phyloP scores from a whole-genome alignment of 768 basidiomycete species.

The Leccinellum luteum region DNA sequence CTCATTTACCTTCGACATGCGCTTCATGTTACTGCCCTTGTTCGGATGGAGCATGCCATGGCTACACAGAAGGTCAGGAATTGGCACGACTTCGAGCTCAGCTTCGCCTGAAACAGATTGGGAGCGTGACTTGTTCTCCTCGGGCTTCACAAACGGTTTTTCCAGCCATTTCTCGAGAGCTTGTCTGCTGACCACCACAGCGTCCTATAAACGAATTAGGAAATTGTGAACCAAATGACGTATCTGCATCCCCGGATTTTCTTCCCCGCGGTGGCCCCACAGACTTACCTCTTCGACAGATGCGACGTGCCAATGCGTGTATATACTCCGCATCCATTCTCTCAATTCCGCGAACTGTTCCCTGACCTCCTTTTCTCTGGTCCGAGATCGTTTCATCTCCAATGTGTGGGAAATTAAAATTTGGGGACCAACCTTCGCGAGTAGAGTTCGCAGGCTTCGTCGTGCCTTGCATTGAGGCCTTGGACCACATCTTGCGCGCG shows the following conservation, averaged over 20 bases:
- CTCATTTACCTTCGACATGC: slow-evolving; percentile 51
- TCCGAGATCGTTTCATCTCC: slow-evolving; percentile 12
- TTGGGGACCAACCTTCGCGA: slow-evolving; percentile 41
- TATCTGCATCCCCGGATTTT: slow-evolving; percentile 4
- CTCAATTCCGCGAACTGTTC: slow-evolving; percentile 50
- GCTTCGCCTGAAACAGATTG: slow-evolving; percentile 15
- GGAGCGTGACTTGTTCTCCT: slow-evolving; percentile 18
- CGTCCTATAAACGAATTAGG: slow-evolving; percentile 40
- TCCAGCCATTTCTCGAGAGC: slow-evolving; percentile 63
- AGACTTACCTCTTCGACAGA: slow-evolving; percentile 46
- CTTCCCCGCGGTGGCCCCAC: slow-evolving; percentile 3
- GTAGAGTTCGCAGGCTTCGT: slow-evolving; percentile 50
- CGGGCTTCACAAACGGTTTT: slow-evolving; percentile 28
- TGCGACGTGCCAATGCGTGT: slow-evolving; percentile 56
- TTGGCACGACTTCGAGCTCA: slow-evolving; percentile 26
- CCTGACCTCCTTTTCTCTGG: slow-evolving; percentile 44
- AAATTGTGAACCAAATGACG: slow-evolving; percentile 6
- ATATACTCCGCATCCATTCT: slow-evolving; percentile 56
- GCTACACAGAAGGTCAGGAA: slow-evolving; percentile 54
- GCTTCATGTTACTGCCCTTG: slow-evolving; percentile 63
- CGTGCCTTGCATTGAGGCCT: slow-evolving; percentile 53
- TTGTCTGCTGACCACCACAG: slow-evolving; percentile 56
- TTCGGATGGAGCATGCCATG: slow-evolving; percentile 63
- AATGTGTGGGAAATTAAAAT: slow-evolving; percentile 11
- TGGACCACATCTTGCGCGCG: slow-evolving; percentile 54